These are phyloP conservation scores for Pythium vanterpoolii DNA, from an alignment of 352 stramenopile species.

Conservation along the genomic window DNA sequence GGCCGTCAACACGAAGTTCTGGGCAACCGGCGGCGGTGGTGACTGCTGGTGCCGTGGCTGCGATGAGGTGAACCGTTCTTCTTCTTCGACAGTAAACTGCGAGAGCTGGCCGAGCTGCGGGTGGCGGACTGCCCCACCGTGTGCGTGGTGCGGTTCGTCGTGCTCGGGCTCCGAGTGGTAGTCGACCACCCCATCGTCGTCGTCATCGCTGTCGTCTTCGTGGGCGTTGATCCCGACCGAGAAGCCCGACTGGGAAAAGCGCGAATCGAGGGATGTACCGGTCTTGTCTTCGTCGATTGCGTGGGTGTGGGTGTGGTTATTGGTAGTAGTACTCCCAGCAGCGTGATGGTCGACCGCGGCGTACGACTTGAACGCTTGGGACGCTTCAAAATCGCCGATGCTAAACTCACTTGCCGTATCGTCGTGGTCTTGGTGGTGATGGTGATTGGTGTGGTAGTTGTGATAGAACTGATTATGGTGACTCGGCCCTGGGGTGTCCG, in stretches of 20 bases:
- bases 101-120: slow-evolving; percentile 14
- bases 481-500: slow-evolving; percentile 8
- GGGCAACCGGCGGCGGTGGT: slow-evolving; percentile 7
- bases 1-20: slow-evolving; percentile 18
- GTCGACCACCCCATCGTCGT: slow-evolving; percentile 15
- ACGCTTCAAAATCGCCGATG: slow-evolving; percentile 22
- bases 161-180: slow-evolving; percentile 21
- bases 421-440: slow-evolving; percentile 13
- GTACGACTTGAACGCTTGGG: slow-evolving; percentile 18
- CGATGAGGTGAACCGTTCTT: slow-evolving; percentile 20
- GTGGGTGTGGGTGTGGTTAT: not conserved
- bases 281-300: slow-evolving; percentile 1
- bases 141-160: not conserved
- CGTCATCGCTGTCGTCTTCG: slow-evolving; percentile 18
- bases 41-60: not conserved
- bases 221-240: slow-evolving; percentile 14
- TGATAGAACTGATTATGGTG: slow-evolving; percentile 5
- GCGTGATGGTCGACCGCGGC: slow-evolving; percentile 9
- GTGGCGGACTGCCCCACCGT: slow-evolving; percentile 2
- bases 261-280: slow-evolving; percentile 11
- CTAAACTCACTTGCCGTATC: slow-evolving; percentile 21
- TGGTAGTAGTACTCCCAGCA: not conserved
- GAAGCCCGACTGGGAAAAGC: slow-evolving; percentile 20
- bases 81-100: slow-evolving; percentile 16
- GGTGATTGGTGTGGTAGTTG: slow-evolving; percentile 6